Conservation (phyloP, 2,329 filamentous ascomycete genomes). For the Dactylellina leptospora region DNA sequence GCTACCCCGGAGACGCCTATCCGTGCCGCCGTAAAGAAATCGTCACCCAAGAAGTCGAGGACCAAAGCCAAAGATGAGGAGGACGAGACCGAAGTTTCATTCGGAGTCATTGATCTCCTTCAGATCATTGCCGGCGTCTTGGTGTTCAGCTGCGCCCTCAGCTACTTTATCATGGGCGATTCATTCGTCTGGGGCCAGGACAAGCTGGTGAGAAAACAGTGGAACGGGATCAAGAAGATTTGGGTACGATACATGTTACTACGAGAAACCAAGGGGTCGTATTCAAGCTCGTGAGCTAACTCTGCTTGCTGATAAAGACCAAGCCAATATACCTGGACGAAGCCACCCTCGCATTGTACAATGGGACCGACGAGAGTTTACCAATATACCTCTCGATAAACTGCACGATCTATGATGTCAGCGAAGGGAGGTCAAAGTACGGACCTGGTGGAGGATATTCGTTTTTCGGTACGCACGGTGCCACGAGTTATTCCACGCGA, state of each 20-base stretch:
- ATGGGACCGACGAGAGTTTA: constrained; percentile 76
- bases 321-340: constrained; percentile 77
- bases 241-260: constrained; percentile 11
- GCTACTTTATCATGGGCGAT: constrained; percentile 79
- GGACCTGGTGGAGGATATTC: constrained; percentile 86
- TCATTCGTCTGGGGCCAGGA: constrained; percentile 75
- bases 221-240: constrained; percentile 71
- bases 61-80: constrained; percentile 30
- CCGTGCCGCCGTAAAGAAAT: constrained; percentile 24
- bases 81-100: constrained; percentile 57
- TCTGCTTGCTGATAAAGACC: constrained; percentile 59
- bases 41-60: neutral
- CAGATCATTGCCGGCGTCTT: constrained; percentile 74
- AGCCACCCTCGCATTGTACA: constrained; percentile 75
- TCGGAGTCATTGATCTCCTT: constrained; percentile 70
- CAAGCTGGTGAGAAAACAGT: constrained; percentile 69
- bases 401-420: constrained; percentile 85
- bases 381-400: constrained; percentile 93
- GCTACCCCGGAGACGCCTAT: constrained; percentile 34
- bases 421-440: constrained; percentile 74
- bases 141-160: constrained; percentile 73
- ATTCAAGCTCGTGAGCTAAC: too few species aligned
- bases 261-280: too few species aligned
- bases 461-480: constrained; percentile 68
- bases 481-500: neutral